Evolutionary conservation across 495 filamentous ascomycete species (phyloP).

Genomic region (Neurospora sp.): DNA sequence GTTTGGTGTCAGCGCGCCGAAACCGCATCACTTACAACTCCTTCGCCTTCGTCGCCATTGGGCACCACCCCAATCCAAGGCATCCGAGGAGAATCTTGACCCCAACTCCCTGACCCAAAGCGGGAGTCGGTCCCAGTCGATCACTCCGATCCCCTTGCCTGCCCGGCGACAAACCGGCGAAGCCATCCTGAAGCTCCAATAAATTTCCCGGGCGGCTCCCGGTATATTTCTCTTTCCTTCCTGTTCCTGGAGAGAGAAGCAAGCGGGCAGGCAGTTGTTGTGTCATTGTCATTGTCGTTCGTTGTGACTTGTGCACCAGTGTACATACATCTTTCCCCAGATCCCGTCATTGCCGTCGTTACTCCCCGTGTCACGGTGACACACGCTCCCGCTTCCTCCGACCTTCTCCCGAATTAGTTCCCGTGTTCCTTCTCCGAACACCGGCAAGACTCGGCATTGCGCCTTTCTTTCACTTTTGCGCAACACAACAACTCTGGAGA

Average conservation of each 20-base stretch:
- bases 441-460: conserved; percentile 6
- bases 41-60: not conserved
- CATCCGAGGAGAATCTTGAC: not conserved
- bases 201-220: not conserved
- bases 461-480: conserved; percentile 2
- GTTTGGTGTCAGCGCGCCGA: not conserved
- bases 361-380: not conserved
- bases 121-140: not conserved
- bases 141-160: not conserved
- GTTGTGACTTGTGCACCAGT: not conserved
- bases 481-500: not conserved
- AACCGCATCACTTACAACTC: not conserved
- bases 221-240: not conserved
- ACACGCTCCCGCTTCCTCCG: not conserved
- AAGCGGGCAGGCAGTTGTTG: not conserved
- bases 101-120: not conserved
- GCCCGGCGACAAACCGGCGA: not conserved
- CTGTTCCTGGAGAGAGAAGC: not conserved
- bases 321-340: not conserved
- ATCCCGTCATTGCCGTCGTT: not conserved
- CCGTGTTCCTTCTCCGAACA: not conserved
- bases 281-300: not conserved
- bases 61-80: not conserved
- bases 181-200: not conserved
- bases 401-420: not conserved